Conservation (phyloP, 345 rosid species). For the Dipteronia sinensis region DNA sequence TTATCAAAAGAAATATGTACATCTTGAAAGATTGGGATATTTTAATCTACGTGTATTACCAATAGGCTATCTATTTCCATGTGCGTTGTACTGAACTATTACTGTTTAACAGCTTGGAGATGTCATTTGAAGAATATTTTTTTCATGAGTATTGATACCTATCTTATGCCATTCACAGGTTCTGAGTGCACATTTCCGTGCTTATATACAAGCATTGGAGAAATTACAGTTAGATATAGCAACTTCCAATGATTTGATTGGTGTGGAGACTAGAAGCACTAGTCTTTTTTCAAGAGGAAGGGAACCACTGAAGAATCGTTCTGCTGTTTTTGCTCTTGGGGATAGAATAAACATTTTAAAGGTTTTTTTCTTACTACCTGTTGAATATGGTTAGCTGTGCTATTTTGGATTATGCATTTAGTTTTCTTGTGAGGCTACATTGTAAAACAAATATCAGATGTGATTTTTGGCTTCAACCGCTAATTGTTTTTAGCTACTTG, state of each 20-base stretch:
- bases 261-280: slow-evolving; percentile 88
- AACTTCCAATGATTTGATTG: slow-evolving; percentile 87
- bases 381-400: not conserved
- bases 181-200: slow-evolving; percentile 95
- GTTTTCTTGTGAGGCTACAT: not conserved
- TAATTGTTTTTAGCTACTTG: slow-evolving; percentile 1
- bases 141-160: slow-evolving; percentile 4
- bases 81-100: not conserved
- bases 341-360: slow-evolving; percentile 88
- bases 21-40: not conserved
- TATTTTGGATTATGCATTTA: slow-evolving; percentile 1
- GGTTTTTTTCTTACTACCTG: slow-evolving; percentile 40
- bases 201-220: slow-evolving; percentile 95
- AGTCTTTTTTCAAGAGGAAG: slow-evolving; percentile 85
- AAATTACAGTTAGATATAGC: slow-evolving; percentile 97
- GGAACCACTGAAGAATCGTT: slow-evolving; percentile 88
- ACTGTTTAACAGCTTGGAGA: not conserved
- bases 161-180: slow-evolving; percentile 60
- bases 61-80: not conserved
- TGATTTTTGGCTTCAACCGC: slow-evolving; percentile 12
- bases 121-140: not conserved
- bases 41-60: not conserved
- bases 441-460: slow-evolving; percentile 3
- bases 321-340: slow-evolving; percentile 94
- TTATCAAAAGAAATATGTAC: not conserved